These are phyloP conservation scores for Diaporthe humulicola DNA, from an alignment of 2,329 filamentous ascomycete genomes.

Conservation along the genomic window DNA sequence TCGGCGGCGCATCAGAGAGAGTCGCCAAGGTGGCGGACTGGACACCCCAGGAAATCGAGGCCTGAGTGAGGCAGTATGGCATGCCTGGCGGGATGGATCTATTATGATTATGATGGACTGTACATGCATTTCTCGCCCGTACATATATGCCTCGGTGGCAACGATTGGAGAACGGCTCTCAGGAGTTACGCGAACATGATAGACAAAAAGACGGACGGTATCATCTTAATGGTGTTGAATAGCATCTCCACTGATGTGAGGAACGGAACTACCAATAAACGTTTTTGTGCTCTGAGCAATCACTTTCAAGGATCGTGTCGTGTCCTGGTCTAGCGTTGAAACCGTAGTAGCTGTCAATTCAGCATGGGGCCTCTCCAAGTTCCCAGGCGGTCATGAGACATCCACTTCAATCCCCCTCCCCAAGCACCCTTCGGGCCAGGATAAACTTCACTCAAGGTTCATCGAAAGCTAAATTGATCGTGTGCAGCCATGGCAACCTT, in stretches of 20 bases:
- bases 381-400: not conserved
- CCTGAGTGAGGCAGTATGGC: constrained; percentile 53
- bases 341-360: constrained; percentile 6
- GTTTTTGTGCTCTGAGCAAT: not conserved
- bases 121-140: constrained; percentile 16
- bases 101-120: constrained; percentile 4
- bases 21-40: constrained; percentile 65
- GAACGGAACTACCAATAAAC: not conserved
- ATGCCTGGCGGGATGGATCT: not conserved
- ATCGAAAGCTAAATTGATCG: not conserved
- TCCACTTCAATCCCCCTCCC: not conserved
- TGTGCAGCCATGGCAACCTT: constrained; percentile 13
- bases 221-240: not conserved
- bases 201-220: constrained; percentile 6
- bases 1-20: constrained; percentile 58
- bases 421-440: not conserved
- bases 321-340: constrained; percentile 1
- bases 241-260: not conserved
- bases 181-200: constrained; percentile 10
- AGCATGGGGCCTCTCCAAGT: constrained; percentile 6
- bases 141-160: constrained; percentile 9
- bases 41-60: constrained; percentile 79
- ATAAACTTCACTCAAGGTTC: not conserved
- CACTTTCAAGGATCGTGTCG: not conserved
- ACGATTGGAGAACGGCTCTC: not conserved